Conservation (phyloP, 2,329 filamentous ascomycete genomes). For the Mycogone perniciosa region DNA sequence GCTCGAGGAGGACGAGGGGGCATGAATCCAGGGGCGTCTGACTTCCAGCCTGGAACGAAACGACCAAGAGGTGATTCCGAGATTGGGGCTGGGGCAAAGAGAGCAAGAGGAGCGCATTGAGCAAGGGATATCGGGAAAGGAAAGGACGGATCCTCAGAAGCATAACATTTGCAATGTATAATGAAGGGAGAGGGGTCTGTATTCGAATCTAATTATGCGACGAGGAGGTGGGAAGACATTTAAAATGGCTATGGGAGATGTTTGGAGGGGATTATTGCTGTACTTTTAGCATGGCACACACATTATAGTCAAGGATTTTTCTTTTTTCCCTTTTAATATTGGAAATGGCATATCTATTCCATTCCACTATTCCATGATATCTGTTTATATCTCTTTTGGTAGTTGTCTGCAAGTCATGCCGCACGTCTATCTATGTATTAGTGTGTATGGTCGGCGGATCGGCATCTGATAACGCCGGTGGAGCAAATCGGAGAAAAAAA, state of each 20-base stretch:
- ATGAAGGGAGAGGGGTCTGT: conserved; percentile 5
- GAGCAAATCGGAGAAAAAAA: background rate
- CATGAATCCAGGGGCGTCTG: conserved; percentile 46
- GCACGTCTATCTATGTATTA: background rate
- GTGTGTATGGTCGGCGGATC: conserved; percentile 2
- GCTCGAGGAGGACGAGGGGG: conserved; percentile 34
- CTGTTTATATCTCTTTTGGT: no score
- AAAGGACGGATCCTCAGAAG: background rate
- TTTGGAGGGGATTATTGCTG: conserved; percentile 4
- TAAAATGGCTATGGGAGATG: conserved; percentile 7
- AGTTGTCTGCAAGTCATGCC: no score
- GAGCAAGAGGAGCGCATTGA: conserved; percentile 36
- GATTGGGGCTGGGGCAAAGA: conserved; percentile 35
- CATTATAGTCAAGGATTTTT: background rate
- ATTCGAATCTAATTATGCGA: conserved; percentile 3
- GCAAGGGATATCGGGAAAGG: background rate
- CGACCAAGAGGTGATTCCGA: conserved; percentile 49
- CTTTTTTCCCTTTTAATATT: background rate
- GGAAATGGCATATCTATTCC: no score
- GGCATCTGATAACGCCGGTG: conserved; percentile 7
- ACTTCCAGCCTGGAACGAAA: conserved; percentile 54
- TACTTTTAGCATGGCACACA: conserved; percentile 10
- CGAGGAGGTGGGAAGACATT: background rate
- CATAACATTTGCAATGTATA: conserved; percentile 6
- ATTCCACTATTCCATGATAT: no score